Conservation (phyloP, 1,139 yeast species). For the Hansenula sp. region DNA sequence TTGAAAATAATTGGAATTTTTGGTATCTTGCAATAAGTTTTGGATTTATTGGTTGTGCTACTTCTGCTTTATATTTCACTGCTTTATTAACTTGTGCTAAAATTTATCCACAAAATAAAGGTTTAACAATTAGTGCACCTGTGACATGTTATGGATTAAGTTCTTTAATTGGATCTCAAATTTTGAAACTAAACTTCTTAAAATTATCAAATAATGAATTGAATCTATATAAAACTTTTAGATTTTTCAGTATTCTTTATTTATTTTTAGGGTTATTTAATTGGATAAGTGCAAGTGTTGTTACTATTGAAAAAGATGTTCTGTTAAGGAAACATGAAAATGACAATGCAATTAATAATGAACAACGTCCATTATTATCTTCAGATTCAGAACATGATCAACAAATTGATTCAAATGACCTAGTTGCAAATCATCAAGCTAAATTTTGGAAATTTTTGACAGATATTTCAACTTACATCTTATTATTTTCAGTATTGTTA, state of each 20-base stretch:
- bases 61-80: conserved; percentile 76
- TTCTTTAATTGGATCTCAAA: conserved; percentile 48
- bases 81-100: conserved; percentile 81
- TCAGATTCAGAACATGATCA: conserved; percentile 17
- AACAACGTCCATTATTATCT: conserved; percentile 20
- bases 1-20: conserved; percentile 21
- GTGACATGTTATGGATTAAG: conserved; percentile 85
- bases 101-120: conserved; percentile 68
- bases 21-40: conserved; percentile 31
- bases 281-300: conserved; percentile 61
- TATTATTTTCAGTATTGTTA: conserved; percentile 60
- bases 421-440: conserved; percentile 34
- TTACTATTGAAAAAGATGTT: conserved; percentile 56
- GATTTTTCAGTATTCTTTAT: conserved; percentile 54
- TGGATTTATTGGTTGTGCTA: conserved; percentile 72
- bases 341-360: too few species aligned
- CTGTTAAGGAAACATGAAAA: conserved; percentile 30
- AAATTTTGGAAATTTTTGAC: conserved; percentile 48
- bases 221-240: conserved; percentile 52
- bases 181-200: conserved; percentile 43
- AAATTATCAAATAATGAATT: conserved; percentile 30
- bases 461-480: conserved; percentile 64
- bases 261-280: conserved; percentile 51
- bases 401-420: conserved; percentile 15
- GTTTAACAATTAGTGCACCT: conserved; percentile 83